phyloP scores from a whole-genome alignment of 2,329 filamentous ascomycete species.

The Incumbomyces lentus region DNA sequence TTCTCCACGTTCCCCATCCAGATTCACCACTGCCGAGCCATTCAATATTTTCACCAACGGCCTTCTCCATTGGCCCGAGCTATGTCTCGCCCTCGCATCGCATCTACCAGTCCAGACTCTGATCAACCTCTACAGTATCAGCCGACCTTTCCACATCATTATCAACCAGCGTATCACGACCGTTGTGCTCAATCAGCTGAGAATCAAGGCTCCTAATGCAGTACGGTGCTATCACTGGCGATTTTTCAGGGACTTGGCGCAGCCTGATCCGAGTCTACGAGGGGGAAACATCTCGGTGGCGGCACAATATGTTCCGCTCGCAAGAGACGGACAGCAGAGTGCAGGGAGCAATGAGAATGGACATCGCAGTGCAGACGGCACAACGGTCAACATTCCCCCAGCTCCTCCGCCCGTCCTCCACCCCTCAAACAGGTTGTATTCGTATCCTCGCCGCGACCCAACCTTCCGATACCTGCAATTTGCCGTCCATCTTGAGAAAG shows the following conservation, averaged over 20 bases:
- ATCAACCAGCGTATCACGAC: slow-evolving; percentile 51
- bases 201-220: slow-evolving; percentile 45
- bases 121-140: slow-evolving; percentile 55
- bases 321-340: too few species aligned
- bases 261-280: slow-evolving; percentile 48
- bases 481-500: slow-evolving; percentile 48
- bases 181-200: slow-evolving; percentile 47
- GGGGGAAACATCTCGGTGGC: background rate
- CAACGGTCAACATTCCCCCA: background rate
- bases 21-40: background rate
- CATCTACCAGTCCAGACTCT: slow-evolving; percentile 48
- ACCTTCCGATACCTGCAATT: slow-evolving; percentile 59
- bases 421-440: slow-evolving; percentile 14
- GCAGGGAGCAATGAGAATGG: too few species aligned
- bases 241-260: slow-evolving; percentile 47
- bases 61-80: slow-evolving; percentile 33
- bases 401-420: background rate
- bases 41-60: slow-evolving; percentile 20
- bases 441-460: slow-evolving; percentile 44
- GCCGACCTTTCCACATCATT: slow-evolving; percentile 50
- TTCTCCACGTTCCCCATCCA: slow-evolving; percentile 11
- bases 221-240: slow-evolving; percentile 50
- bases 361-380: background rate
- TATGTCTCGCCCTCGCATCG: slow-evolving; percentile 46
- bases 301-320: background rate